These are phyloP conservation scores for Rheum nobile DNA, from an alignment of 148 eudicot species.

Conservation along the genomic window DNA sequence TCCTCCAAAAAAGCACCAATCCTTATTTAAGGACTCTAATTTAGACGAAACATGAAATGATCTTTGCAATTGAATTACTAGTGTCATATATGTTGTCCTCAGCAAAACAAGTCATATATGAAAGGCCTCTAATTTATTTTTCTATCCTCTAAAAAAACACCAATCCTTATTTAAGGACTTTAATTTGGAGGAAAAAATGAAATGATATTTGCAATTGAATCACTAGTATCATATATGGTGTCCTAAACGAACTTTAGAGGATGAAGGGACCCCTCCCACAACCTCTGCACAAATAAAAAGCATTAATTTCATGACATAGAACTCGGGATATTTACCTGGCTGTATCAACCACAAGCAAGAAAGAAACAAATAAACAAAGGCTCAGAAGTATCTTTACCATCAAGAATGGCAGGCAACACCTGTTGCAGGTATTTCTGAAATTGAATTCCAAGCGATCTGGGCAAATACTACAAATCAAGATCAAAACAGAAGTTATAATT, in stretches of 20 bases:
- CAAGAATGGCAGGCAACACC: slow-evolving; percentile 91
- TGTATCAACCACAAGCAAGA: background rate
- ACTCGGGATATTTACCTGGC: background rate
- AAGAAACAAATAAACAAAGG: background rate
- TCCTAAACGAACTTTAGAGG: background rate
- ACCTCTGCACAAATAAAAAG: too few species aligned
- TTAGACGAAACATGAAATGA: background rate
- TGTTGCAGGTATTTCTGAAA: slow-evolving; percentile 93
- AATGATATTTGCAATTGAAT: background rate
- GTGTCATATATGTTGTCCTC: background rate
- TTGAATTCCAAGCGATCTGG: slow-evolving; percentile 84
- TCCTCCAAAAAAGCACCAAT: too few species aligned
- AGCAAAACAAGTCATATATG: too few species aligned
- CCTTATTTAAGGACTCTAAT: background rate
- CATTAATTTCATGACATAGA: background rate
- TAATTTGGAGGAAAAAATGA: background rate
- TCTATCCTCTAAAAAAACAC: too few species aligned
- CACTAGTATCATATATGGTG: background rate
- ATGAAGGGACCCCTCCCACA: too few species aligned
- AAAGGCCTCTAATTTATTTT: too few species aligned
- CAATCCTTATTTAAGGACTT: too few species aligned
- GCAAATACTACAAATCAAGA: slow-evolving; percentile 55
- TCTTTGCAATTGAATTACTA: background rate
- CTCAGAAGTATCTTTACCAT: slow-evolving; percentile 40
- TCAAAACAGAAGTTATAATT: slow-evolving; percentile 3